Base-by-base conservation (phyloP, 768 basidiomycete species). In the Hypholoma sublateritium region DNA sequence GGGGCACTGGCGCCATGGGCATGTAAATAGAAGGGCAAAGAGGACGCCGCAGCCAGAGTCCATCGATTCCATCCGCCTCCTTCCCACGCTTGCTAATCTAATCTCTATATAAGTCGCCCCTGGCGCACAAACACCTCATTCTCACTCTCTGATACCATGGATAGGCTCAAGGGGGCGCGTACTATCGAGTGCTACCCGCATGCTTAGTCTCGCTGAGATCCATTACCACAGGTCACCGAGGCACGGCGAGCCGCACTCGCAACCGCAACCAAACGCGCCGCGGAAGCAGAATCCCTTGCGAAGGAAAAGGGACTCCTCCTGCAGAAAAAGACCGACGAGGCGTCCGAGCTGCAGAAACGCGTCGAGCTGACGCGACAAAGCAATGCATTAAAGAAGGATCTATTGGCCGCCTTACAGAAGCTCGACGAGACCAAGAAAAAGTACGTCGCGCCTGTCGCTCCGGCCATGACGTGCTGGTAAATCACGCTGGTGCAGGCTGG, bases 1-100 rank as follows among this genome's bases (percentile, higher is more conserved):
- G 91, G 54, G 90, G 85, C 53, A 93, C 88, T 50, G 87, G 80
- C 71, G 85, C 70, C 88, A 91, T 90, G 58, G 57, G 57, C 57
- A 60, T 17, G 32, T 35, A 53, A 56, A 54, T 50, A 53, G 49
- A 46, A 34, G 43, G 47, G 46, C 19, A 41, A 46, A 42, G 51
- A 47, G 46, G 46, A 28, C 21, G 24, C 25, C 28, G 32, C 24
- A 37, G 36, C 53, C 50, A 57, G 56, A 60, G 58, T 59, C 57
- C 60, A 68, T 68, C 67, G 65, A 68, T 68, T 59, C 50, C 45
- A 58, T 45, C 46, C 50, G 13, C 41, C 35, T 37, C 3, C 39
- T 71, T 72, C 70, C 54, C 70, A 72, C 70, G 67, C 55, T 59
- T 61, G 62, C 64, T 66, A 63, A 66, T 65, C 67, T 65, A 63